Evolutionary conservation across 2,329 filamentous ascomycete species (phyloP), one percentile per base, ranked within the genome.

Genomic region (Scolecobasidium constrictum): DNA sequence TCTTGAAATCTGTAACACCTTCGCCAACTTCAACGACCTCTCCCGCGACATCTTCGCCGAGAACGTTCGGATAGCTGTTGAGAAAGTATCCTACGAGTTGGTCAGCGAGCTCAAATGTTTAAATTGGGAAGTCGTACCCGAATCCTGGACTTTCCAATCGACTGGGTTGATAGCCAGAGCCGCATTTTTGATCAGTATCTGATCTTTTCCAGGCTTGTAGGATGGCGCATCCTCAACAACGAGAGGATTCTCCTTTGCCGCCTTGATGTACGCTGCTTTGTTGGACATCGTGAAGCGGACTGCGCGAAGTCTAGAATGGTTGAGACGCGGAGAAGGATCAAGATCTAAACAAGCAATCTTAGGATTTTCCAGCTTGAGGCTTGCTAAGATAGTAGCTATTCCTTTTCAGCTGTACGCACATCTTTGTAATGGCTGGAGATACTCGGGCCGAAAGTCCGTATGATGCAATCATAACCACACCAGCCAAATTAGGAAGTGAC

Each of bases 41-140:
- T 12, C 62, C 62, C n/a, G 62, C 60, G 13, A 61, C 49, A 40
- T 65, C 62, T 33, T 43, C 49, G 31, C 61, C 62, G 7, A 65
- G 48, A 16, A 64, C 51, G 17, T 50, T 51, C 4, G 62, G 61
- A 45, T 53, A 64, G 1, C 50, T 49, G 33, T 59, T 38, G 41
- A 62, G 45, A 42, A 60, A 56, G 11, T 55, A 20, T 19, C 55
- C 56, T 47, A 15, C 12, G 21, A 7, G 5, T 26, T 13, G 17
- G 44, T 18, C 38, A 12, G 9, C 2, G 11, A 1, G 5, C 20
- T 21, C 9, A 16, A 4, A 20, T 2, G 19, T 5, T 13, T 9
- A 1, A 9, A 38, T 42, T 39, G n/a, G n/a, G n/a, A n/a, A n/a
- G n/a, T n/a, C 26, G n/a, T 9, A 31, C 26, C 26, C 26, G n/a